Base-by-base conservation (phyloP, 805 yeast species). In the Tetrapisispora nanseiensis region DNA sequence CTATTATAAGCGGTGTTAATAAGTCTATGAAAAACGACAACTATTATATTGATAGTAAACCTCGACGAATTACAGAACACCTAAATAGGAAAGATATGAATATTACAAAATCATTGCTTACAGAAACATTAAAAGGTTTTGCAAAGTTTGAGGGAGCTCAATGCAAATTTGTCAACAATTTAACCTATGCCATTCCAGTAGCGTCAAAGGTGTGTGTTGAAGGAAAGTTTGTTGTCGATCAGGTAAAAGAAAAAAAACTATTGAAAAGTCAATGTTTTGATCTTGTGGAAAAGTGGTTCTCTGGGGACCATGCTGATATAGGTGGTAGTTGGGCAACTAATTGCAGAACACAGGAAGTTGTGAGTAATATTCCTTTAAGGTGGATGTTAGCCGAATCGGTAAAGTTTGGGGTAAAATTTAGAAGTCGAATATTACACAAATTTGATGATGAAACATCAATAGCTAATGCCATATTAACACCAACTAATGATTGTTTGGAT, bases 311-410 rank as follows among this genome's bases (percentile, higher is more conserved):
- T 57, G 67, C 80, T 9, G 86, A 80, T 57, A 62, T 76, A 50
- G 86, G 86, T 2, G 86, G 86, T 3, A 82, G 82, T 0, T 79
- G 82, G 80, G 56, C 65, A 1, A 57, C 65, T 4, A 79, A 74
- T 53, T 54, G 64, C 37, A 75, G 75, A 1, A 48, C 54, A 2
- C 43, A 49, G 11, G 54, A 53, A 22, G 44, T 34, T 31, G 70
- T 74, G 33, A 67, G 82, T 0, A 70, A 75, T 47, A 46, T 77
- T 13, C 63, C 85, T 0, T 59, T 80, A 20, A 65, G 80, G 46
- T 80, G 86, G 86, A 74, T 80, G 56, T 44, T 80, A 11, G 61
- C 71, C 5, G 76, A 75, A 52, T 76, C 82, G 0, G 51, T 72
- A 8, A 67, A 65, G 39, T 61, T 63, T 49, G 83, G 82, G 0